These are phyloP conservation scores for Corylus americana DNA, from an alignment of 306 rosid genomes.

Conservation along the genomic window DNA sequence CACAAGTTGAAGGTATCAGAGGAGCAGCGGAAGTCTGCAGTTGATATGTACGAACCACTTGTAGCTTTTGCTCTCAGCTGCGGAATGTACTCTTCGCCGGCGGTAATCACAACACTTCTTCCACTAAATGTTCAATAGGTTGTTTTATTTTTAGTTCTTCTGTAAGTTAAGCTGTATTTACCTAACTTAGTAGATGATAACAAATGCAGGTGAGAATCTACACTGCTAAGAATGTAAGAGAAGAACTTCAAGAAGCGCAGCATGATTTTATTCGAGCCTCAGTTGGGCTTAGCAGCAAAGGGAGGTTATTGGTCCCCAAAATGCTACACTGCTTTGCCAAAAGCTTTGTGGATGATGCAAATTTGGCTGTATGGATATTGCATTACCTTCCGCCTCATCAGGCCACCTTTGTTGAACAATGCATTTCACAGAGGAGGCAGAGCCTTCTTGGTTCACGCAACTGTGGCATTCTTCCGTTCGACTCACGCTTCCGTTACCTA, in stretches of 20 bases:
- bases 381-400: conserved; percentile 68
- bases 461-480: conserved; percentile 71
- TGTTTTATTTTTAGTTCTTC: neutral
- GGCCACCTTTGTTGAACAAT: conserved; percentile 65
- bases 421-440: conserved; percentile 65
- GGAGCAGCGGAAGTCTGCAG: conserved; percentile 55
- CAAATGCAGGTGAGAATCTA: conserved; percentile 56
- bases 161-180: neutral
- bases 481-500: conserved; percentile 68
- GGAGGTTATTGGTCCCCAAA: conserved; percentile 70
- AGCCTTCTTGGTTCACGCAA: conserved; percentile 62
- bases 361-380: conserved; percentile 70
- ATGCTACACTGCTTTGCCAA: conserved; percentile 71
- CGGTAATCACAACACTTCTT: conserved; percentile 40
- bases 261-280: conserved; percentile 66
- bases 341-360: conserved; percentile 56
- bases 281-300: conserved; percentile 68
- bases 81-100: conserved; percentile 74
- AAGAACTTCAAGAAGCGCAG: conserved; percentile 69
- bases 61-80: conserved; percentile 65
- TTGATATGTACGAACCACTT: conserved; percentile 54
- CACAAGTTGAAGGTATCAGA: conserved; percentile 69
- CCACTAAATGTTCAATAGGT: neutral
- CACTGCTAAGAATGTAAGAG: conserved; percentile 52
- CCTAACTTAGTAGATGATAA: conserved; percentile 6